These are phyloP conservation scores for Cyberlindnera xylosilytica DNA, from an alignment of 805 yeast species.

Conservation along the genomic window DNA sequence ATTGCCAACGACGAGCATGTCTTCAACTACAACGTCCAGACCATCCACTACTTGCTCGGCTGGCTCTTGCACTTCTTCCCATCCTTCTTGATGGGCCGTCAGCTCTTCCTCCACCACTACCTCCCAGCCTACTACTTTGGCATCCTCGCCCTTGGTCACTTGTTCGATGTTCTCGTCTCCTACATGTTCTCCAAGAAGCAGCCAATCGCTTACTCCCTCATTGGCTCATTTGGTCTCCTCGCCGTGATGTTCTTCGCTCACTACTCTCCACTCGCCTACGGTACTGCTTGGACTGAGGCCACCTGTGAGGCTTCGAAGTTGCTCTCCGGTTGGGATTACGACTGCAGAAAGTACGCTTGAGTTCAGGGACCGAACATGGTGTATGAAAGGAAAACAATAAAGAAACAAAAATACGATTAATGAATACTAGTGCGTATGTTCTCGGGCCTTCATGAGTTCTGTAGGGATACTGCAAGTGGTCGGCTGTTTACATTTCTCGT, in stretches of 20 bases:
- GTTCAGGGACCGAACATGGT: not conserved
- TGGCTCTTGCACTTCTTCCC: constrained; percentile 73
- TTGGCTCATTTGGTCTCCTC: constrained; percentile 46
- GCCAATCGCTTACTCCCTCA: constrained; percentile 37
- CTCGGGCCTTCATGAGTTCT: too few relatives aligned
- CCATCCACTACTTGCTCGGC: constrained; percentile 60
- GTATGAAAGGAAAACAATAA: not conserved
- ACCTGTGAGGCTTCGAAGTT: constrained; percentile 62
- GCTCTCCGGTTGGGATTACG: constrained; percentile 80
- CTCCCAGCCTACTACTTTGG: constrained; percentile 91
- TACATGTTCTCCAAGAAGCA: constrained; percentile 42
- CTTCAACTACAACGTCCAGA: constrained; percentile 62
- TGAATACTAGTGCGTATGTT: too few relatives aligned
- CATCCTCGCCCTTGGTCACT: constrained; percentile 70
- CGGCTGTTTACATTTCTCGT: too few relatives aligned
- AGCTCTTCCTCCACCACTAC: constrained; percentile 90
- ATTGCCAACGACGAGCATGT: constrained; percentile 50
- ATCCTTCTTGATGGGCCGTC: constrained; percentile 86
- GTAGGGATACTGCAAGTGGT: too few relatives aligned
- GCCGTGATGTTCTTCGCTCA: constrained; percentile 53
- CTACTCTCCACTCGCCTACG: constrained; percentile 77
- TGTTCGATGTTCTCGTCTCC: constrained; percentile 49
- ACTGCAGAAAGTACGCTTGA: constrained; percentile 52
- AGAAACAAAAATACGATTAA: not conserved
- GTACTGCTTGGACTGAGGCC: constrained; percentile 70